A percentile compares a stretch with the other conserved stretches of the same genome.
These are phyloP conservation scores for Nigrospora oryzae DNA, from an alignment of 2,329 filamentous ascomycete species.

Conservation along the genomic window DNA sequence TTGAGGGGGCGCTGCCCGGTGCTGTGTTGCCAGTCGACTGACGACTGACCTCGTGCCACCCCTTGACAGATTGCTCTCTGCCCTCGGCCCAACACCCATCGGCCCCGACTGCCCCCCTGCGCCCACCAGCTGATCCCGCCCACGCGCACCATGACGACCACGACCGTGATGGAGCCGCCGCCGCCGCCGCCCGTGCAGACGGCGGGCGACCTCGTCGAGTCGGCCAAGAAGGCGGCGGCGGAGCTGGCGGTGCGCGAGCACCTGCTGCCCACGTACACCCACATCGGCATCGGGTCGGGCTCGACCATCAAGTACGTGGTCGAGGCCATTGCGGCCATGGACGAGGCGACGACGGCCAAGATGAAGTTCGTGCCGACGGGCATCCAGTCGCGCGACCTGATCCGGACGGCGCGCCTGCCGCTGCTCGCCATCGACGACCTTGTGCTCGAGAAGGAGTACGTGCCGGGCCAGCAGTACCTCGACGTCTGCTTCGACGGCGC, in stretches of 20 bases:
- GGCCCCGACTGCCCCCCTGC: too few relatives aligned
- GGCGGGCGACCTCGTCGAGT: constrained; percentile 9
- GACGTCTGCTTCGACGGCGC: constrained; percentile 95
- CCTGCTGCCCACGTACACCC: constrained; percentile 52
- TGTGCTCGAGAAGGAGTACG: constrained; percentile 39
- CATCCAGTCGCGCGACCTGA: constrained; percentile 81
- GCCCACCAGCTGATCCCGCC: too few relatives aligned
- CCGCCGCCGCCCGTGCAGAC: constrained; percentile 5
- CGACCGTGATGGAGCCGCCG: constrained; percentile 4
- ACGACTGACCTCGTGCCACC: too few relatives aligned
- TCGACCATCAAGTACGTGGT: constrained; percentile 81
- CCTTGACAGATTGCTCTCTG: too few relatives aligned
- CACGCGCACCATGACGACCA: neutral
- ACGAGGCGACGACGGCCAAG: constrained; percentile 39
- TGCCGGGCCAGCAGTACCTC: constrained; percentile 45
- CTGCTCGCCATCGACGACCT: constrained; percentile 73
- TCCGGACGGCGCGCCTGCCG: constrained; percentile 67
- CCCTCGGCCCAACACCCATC: too few relatives aligned
- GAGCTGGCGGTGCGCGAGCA: constrained; percentile 66
- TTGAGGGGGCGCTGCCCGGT: too few relatives aligned
- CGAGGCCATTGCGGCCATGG: constrained; percentile 63
- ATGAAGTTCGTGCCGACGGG: constrained; percentile 92
- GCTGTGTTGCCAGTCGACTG: too few relatives aligned
- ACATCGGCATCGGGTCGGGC: constrained; percentile 71
- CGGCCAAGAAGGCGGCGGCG: constrained; percentile 68